A percentile compares a stretch with the other conserved stretches of the same genome.
Conservation (phyloP, 73 alveolate species). For the Tetrahymena elliotti region DNA sequence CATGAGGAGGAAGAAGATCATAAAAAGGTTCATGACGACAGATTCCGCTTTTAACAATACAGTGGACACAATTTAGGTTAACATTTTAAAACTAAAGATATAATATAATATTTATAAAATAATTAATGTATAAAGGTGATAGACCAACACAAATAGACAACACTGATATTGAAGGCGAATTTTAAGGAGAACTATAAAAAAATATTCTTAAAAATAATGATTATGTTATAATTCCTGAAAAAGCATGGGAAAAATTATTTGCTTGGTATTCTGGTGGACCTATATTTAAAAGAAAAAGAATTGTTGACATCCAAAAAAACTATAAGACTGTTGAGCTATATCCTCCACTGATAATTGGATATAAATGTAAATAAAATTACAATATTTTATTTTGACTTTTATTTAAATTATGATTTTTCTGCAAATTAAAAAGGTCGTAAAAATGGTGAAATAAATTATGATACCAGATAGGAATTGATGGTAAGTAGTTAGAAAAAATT, state of each 20-base stretch:
- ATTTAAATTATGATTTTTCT: neutral
- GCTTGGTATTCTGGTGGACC: slow-evolving; percentile 82
- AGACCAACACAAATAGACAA: slow-evolving; percentile 62
- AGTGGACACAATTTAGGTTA: neutral
- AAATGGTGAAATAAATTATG: slow-evolving; percentile 23
- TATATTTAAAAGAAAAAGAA: slow-evolving; percentile 60
- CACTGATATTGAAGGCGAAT: slow-evolving; percentile 64
- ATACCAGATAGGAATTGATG: neutral
- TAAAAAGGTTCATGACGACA: neutral
- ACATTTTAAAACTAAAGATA: neutral
- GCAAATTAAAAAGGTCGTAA: neutral
- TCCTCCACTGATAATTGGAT: slow-evolving; percentile 51
- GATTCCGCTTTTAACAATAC: neutral
- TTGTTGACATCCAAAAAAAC: slow-evolving; percentile 27
- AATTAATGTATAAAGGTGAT: neutral
- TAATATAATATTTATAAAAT: neutral
- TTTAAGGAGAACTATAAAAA: slow-evolving; percentile 50
- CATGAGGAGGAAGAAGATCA: neutral
- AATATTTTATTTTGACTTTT: neutral
- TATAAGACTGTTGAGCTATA: slow-evolving; percentile 57
- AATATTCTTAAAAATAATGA: slow-evolving; percentile 57
- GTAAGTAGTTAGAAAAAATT: slow-evolving; percentile 12
- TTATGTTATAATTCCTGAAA: slow-evolving; percentile 57
- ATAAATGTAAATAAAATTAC: neutral
- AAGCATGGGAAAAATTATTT: slow-evolving; percentile 58